Evolutionary conservation across 768 basidiomycete species (phyloP), one percentile per base, ranked within the genome.

Genomic region (Suillus lakei): DNA sequence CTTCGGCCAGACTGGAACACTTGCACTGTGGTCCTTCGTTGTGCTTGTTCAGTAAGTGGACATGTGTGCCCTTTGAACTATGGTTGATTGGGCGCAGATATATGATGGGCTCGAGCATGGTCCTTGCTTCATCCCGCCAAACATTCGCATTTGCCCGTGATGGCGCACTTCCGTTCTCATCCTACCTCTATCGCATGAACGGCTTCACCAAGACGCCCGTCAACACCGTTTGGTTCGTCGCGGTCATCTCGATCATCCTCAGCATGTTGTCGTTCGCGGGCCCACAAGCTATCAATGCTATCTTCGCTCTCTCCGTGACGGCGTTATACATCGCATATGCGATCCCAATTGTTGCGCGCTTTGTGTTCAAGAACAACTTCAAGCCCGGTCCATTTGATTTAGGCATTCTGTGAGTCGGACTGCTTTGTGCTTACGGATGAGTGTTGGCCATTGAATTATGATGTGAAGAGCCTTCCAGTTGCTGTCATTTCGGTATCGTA

Each of bases 111-210:
- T 81, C 83, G 1, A 83, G 83, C 66, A 82, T 82, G 77, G 83
- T 85, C 23, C 78, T 84, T 18, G 83, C 84, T 13, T 74, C 84
- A 28, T 86, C 85, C 0, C 83, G 85, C n/a, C 86, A 86, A 72
- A 78, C 80, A 13, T 87, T 87, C 62, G 86, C 86, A 0, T 87
- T 88, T 69, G 76, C 86, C 1, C 81, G 88, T 18, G 86, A 90
- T 67, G 86, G 87, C 34, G 88, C 85, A 2, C 83, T 90, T 8
- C 88, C 89, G 1, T 76, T 87, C 55, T 89, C 89, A 1, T 68
- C 69, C 5, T 81, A 76, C 63, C 78, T 89, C n/a, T 88, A 88
- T 69, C 79, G 83, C 67, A 82, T 90, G 77, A 85, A 88, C 71
- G 62, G 68, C 5, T 78, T 71, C 64, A 88, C 85, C 5, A 77